Evolutionary conservation across 164 flowering plant species (phyloP).

Genomic region (Chloranthus sessilifolius): DNA sequence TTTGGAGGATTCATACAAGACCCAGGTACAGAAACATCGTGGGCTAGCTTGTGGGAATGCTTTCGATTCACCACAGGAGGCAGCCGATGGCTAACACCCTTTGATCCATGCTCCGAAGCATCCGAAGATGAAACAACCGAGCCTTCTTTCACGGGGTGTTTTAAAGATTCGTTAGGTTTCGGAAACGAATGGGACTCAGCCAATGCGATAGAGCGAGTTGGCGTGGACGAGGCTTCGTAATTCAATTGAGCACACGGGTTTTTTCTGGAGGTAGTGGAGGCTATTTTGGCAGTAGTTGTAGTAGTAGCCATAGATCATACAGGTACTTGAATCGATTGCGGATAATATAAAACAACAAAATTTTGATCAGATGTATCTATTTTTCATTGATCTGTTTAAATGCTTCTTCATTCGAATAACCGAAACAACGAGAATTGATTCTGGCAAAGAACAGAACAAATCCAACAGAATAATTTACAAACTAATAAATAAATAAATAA

Average conservation of each 20-base stretch:
- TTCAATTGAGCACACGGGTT: conserved; percentile 8
- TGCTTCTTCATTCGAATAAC: no score
- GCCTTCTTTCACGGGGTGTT: conserved; percentile 18
- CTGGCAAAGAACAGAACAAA: no score
- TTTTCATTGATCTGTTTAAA: no score
- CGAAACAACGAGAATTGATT: no score
- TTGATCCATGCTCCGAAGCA: conserved; percentile 17
- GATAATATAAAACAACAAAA: no score
- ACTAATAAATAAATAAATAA: no score
- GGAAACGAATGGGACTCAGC: conserved; percentile 19
- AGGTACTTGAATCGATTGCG: no score
- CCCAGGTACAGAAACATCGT: no score
- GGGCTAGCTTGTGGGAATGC: conserved; percentile 16
- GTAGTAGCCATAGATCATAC: conserved; percentile 18
- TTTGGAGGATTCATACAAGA: conserved; percentile 9
- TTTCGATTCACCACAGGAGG: conserved; percentile 21
- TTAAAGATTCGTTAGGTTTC: conserved; percentile 25
- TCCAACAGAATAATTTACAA: no score
- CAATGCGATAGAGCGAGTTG: conserved; percentile 18
- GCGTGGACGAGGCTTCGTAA: conserved; percentile 14
- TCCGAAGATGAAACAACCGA: conserved; percentile 23
- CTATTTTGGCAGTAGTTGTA: conserved; percentile 8
- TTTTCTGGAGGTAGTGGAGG: conserved; percentile 5
- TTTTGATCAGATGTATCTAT: no score
- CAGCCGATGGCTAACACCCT: conserved; percentile 6